phyloP scores from a whole-genome alignment of 202 grass and related monocot genomes.

The Bolboschoenoplectus hybrid region DNA sequence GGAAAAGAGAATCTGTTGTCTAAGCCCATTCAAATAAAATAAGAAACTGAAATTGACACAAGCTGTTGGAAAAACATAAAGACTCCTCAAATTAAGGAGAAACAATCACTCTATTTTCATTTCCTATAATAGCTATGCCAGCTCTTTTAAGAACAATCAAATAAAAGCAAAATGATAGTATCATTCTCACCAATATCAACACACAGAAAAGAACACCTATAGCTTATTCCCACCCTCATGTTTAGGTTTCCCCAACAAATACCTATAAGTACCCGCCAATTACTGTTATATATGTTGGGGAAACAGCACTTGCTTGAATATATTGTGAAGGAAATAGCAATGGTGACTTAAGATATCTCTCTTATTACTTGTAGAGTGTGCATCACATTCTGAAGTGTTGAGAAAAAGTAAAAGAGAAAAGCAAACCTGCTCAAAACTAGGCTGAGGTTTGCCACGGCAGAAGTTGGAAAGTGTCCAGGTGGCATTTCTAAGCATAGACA shows the following conservation, averaged over 20 bases:
- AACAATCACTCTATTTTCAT: not conserved
- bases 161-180: not conserved
- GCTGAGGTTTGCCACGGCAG: conserved; percentile 93
- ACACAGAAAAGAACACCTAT: not conserved
- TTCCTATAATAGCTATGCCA: not conserved
- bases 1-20: not conserved
- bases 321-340: not conserved
- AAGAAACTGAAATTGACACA: not conserved
- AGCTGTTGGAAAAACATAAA: not conserved
- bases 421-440: conserved; percentile 81
- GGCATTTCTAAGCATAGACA: conserved; percentile 95
- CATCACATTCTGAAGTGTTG: not conserved
- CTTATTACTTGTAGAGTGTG: not conserved
- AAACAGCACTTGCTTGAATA: not conserved
- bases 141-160: not conserved
- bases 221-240: not conserved
- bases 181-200: not conserved
- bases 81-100: not conserved
- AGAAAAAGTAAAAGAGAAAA: conserved; percentile 13
- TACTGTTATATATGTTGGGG: not conserved
- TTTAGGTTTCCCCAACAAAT: not conserved
- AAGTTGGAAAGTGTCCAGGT: conserved; percentile 99
- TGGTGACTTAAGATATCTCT: not conserved
- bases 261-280: not conserved
- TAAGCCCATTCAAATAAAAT: not conserved